Evolutionary conservation across 2,329 filamentous ascomycete species (phyloP).

Genomic region (Paraconiothyrium sp.): DNA sequence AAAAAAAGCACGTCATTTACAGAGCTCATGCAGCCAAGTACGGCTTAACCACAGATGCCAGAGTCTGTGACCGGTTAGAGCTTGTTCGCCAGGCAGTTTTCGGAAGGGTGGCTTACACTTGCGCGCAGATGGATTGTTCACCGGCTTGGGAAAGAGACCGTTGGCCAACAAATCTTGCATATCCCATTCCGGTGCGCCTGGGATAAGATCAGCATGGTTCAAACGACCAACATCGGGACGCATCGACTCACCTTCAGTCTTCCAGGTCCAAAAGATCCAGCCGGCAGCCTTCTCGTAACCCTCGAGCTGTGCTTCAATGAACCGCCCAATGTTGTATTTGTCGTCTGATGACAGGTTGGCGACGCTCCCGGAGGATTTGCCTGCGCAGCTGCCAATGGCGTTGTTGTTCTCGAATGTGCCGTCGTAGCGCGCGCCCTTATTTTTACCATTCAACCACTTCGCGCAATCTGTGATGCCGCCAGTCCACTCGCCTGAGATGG

Average conservation of each 20-base stretch:
- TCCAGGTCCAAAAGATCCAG: conserved; percentile 63
- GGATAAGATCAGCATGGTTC: no score
- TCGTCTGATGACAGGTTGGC: conserved; percentile 52
- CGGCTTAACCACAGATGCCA: conserved; percentile 48
- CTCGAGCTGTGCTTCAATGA: conserved; percentile 59
- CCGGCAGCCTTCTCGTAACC: conserved; percentile 59
- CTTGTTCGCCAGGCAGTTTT: not conserved
- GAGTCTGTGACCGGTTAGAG: conserved; percentile 42
- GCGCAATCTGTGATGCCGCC: conserved; percentile 60
- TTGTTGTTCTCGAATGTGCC: conserved; percentile 50
- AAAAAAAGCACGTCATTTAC: not conserved
- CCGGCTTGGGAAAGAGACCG: conserved; percentile 60
- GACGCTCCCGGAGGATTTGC: conserved; percentile 57
- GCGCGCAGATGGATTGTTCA: conserved; percentile 38
- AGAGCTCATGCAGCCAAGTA: conserved; percentile 1
- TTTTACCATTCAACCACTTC: conserved; percentile 59
- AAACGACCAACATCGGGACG: no score
- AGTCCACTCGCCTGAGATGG: conserved; percentile 59
- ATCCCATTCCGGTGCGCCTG: conserved; percentile 57
- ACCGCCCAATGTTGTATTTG: conserved; percentile 55
- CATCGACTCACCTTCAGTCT: conserved; percentile 51
- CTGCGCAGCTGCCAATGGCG: conserved; percentile 55
- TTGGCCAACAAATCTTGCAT: conserved; percentile 55
- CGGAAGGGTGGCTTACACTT: conserved; percentile 45
- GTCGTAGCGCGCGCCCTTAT: conserved; percentile 58